These are phyloP conservation scores for Cantharellus anzutake DNA, from an alignment of 768 basidiomycete species.

Conservation along the genomic window DNA sequence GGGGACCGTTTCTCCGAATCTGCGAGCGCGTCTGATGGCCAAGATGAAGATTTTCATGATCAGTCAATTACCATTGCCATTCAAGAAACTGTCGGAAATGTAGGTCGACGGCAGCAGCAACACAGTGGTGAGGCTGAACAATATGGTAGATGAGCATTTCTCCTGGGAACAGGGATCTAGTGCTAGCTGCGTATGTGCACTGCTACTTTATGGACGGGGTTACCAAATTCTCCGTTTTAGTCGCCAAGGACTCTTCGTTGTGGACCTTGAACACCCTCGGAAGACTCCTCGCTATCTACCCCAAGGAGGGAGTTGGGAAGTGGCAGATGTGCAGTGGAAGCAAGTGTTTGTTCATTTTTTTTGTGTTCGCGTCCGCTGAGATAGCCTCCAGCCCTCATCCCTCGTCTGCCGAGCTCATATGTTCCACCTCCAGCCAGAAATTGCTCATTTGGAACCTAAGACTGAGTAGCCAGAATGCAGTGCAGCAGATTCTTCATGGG, in stretches of 20 bases:
- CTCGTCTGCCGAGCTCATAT: conserved; percentile 56
- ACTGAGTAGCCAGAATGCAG: conserved; percentile 51
- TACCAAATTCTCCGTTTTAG: conserved; percentile 7
- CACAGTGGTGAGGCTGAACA: background rate
- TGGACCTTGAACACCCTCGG: conserved; percentile 76
- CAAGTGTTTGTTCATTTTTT: background rate
- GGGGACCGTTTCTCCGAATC: too few relatives aligned
- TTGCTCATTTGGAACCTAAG: conserved; percentile 90
- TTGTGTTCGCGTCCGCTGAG: background rate
- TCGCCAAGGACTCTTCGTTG: conserved; percentile 82
- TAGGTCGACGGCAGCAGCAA: background rate
- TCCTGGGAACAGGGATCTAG: conserved; percentile 72
- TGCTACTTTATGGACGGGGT: background rate
- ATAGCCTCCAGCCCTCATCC: conserved; percentile 33
- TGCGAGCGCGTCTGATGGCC: background rate
- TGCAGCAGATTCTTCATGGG: conserved; percentile 67
- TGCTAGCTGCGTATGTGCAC: conserved; percentile 59
- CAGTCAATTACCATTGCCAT: conserved; percentile 5
- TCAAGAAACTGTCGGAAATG: conserved; percentile 8
- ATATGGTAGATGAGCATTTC: conserved; percentile 71
- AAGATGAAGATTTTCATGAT: background rate
- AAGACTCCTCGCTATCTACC: conserved; percentile 85
- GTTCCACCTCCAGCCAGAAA: conserved; percentile 78
- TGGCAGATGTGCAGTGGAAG: conserved; percentile 86
- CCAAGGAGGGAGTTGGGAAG: conserved; percentile 93